These are phyloP conservation scores for Aureobasidium pullulans DNA, from an alignment of 2,329 filamentous ascomycete species.

Conservation along the genomic window DNA sequence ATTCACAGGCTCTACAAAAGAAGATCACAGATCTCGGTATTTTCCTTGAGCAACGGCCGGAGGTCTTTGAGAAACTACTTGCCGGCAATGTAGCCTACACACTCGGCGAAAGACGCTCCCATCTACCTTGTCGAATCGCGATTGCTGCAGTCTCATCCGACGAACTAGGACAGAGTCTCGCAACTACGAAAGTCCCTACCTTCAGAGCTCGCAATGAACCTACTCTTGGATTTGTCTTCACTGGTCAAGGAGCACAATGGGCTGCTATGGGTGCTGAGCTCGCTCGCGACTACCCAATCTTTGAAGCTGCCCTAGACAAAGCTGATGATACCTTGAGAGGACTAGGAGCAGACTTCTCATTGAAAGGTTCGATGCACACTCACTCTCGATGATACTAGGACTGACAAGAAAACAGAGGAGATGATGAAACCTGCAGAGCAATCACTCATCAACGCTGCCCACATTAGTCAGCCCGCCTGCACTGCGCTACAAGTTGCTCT, in stretches of 20 bases:
- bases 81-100: slow-evolving; percentile 7
- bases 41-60: slow-evolving; percentile 2
- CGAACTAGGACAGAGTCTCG: neutral
- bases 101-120: neutral
- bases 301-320: neutral
- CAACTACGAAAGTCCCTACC: neutral
- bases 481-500: slow-evolving; percentile 49
- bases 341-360: neutral
- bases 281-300: slow-evolving; percentile 2
- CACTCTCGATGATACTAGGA: too few species aligned
- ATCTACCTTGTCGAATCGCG: slow-evolving; percentile 2
- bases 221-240: slow-evolving; percentile 23
- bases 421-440: neutral
- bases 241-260: slow-evolving; percentile 31
- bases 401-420: neutral
- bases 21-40: neutral
- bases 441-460: slow-evolving; percentile 4
- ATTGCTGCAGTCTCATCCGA: neutral
- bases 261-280: slow-evolving; percentile 21
- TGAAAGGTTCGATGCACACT: neutral
- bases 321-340: neutral
- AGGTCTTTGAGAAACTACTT: slow-evolving; percentile 1
- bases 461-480: slow-evolving; percentile 40
- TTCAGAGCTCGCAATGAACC: slow-evolving; percentile 1
- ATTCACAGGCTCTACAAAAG: neutral